phyloP scores from a whole-genome alignment of 805 yeast species.

The Kuraishia cidri region DNA sequence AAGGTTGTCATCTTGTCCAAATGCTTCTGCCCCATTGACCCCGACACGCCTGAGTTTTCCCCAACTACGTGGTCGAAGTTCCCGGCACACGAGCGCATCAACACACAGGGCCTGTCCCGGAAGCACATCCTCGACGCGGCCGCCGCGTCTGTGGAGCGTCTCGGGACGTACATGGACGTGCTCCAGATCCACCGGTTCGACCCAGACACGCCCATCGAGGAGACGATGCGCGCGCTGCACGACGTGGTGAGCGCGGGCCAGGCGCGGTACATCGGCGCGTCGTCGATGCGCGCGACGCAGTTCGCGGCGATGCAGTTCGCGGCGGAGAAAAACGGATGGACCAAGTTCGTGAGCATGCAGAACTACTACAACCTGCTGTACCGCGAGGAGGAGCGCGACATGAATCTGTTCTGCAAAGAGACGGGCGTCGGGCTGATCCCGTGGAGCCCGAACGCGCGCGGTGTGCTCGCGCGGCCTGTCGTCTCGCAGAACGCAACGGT shows the following conservation, averaged over 20 bases:
- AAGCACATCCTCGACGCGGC: slow-evolving; percentile 39
- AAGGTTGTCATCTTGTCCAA: slow-evolving; percentile 50
- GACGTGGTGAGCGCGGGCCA: slow-evolving; percentile 37
- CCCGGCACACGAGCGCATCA: slow-evolving; percentile 15
- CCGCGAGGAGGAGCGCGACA: slow-evolving; percentile 59
- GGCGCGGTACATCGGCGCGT: slow-evolving; percentile 53
- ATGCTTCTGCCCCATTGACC: slow-evolving; percentile 17
- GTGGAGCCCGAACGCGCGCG: slow-evolving; percentile 54
- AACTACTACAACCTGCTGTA: slow-evolving; percentile 43
- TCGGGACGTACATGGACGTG: slow-evolving; percentile 46
- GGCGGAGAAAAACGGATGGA: slow-evolving; percentile 50
- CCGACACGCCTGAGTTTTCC: background rate
- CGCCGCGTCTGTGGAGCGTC: slow-evolving; percentile 28
- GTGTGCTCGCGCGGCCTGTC: slow-evolving; percentile 31
- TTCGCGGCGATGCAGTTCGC: slow-evolving; percentile 44
- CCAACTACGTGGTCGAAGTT: background rate
- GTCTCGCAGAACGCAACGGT: slow-evolving; percentile 4
- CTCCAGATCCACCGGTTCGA: slow-evolving; percentile 52
- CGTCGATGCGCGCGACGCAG: slow-evolving; percentile 47
- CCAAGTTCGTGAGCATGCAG: slow-evolving; percentile 51
- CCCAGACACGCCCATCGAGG: slow-evolving; percentile 34
- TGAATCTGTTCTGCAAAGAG: slow-evolving; percentile 42
- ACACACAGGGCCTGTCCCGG: slow-evolving; percentile 31
- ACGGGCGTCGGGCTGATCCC: slow-evolving; percentile 50
- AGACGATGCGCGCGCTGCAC: slow-evolving; percentile 48